Evolutionary conservation across 1,284 basidiomycete genomes (phyloP).

Genomic region (Leccinum pachyderme): DNA sequence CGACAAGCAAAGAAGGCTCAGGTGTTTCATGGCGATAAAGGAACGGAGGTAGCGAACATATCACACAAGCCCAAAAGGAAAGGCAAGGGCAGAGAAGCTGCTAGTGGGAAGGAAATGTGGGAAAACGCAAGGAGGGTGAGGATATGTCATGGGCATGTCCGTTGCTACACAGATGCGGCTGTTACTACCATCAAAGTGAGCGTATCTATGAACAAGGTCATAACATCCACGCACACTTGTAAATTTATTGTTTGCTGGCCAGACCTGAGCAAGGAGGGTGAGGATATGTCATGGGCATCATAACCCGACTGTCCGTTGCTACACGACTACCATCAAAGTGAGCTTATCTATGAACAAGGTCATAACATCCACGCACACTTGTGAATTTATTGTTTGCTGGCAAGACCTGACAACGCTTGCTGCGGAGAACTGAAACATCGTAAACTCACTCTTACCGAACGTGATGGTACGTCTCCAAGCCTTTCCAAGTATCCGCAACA

Average conservation of each 20-base stretch:
- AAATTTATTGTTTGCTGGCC: not conserved
- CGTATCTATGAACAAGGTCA: not conserved
- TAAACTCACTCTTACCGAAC: not conserved
- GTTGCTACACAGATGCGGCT: slow-evolving; percentile 23
- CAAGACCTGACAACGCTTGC: not conserved
- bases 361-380: not conserved
- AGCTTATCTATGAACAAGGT: not conserved
- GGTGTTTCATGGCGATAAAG: slow-evolving; percentile 25
- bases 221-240: not conserved
- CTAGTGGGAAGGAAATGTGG: slow-evolving; percentile 20
- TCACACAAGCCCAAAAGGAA: slow-evolving; percentile 23
- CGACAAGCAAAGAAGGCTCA: slow-evolving; percentile 63
- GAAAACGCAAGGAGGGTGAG: slow-evolving; percentile 15
- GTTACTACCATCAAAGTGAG: slow-evolving; percentile 18
- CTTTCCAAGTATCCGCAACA: not conserved
- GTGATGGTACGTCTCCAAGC: slow-evolving; percentile 17
- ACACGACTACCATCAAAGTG: slow-evolving; percentile 16
- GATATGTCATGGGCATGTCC: slow-evolving; percentile 5
- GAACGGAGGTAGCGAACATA: slow-evolving; percentile 17
- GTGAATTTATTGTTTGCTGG: not conserved
- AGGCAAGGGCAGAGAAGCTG: slow-evolving; percentile 24
- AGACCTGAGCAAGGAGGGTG: slow-evolving; percentile 4
- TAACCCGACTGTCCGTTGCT: slow-evolving; percentile 27
- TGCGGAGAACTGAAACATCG: slow-evolving; percentile 3
- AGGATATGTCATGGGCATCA: slow-evolving; percentile 3